phyloP scores from a whole-genome alignment of 768 basidiomycete species.

The Macrolepiota dolichaula region DNA sequence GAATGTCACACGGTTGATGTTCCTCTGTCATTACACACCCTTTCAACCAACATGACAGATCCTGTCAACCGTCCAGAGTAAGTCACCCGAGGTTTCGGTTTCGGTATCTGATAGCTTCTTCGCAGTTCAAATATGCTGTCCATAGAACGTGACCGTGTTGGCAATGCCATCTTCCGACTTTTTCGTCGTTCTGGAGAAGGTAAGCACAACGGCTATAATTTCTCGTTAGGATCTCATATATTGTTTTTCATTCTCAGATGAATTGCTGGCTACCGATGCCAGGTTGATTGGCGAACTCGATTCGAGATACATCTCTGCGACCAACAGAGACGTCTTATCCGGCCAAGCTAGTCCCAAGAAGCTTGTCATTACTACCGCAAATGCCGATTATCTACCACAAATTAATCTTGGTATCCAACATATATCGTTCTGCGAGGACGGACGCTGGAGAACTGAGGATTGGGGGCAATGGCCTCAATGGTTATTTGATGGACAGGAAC shows the following conservation, averaged over 20 bases:
- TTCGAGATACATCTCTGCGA: background rate
- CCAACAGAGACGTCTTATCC: background rate
- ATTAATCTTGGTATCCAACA: background rate
- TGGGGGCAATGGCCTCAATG: slow-evolving; percentile 2
- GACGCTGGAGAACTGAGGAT: background rate
- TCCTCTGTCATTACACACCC: too few species aligned
- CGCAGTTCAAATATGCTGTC: background rate
- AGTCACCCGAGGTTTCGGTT: too few species aligned
- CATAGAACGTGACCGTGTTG: background rate
- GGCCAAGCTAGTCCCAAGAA: background rate
- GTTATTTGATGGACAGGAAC: slow-evolving; percentile 1
- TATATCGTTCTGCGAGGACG: background rate
- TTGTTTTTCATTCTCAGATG: background rate
- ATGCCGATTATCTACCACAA: background rate
- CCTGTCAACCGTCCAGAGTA: too few species aligned
- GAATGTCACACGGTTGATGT: too few species aligned
- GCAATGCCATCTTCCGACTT: background rate
- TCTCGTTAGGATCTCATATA: background rate
- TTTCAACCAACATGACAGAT: too few species aligned
- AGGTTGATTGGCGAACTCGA: background rate
- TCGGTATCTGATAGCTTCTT: background rate
- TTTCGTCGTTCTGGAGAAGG: background rate
- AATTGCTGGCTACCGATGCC: background rate
- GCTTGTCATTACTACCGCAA: background rate
- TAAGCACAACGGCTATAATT: background rate